phyloP scores from a whole-genome alignment of 441 rosid species.

The Croton setiger region DNA sequence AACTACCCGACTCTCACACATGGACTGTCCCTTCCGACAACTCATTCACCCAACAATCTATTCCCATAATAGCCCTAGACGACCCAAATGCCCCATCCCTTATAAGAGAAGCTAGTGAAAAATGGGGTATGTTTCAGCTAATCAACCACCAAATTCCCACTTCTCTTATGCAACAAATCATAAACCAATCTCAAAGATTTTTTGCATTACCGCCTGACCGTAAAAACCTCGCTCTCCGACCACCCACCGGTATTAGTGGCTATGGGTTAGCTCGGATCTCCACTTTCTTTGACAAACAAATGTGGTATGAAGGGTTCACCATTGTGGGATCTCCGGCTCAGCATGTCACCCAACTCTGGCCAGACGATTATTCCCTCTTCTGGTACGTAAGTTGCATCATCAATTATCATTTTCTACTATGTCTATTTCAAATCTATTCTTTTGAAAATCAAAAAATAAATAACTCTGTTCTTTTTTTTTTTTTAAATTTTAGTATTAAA shows the following conservation, averaged over 20 bases:
- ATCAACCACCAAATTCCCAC: slow-evolving; percentile 64
- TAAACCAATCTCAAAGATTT: slow-evolving; percentile 32
- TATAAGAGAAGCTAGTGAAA: slow-evolving; percentile 52
- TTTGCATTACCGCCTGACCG: slow-evolving; percentile 51
- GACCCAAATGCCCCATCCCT: slow-evolving; percentile 39
- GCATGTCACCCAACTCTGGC: slow-evolving; percentile 71
- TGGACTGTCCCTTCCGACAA: slow-evolving; percentile 23
- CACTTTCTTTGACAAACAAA: slow-evolving; percentile 50
- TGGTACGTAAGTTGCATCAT: slow-evolving; percentile 34
- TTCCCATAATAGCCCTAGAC: slow-evolving; percentile 55
- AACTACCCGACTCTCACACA: slow-evolving; percentile 40
- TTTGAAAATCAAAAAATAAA: no score
- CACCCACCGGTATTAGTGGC: slow-evolving; percentile 52
- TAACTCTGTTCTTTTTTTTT: no score
- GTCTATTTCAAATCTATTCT: no score
- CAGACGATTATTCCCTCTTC: slow-evolving; percentile 40
- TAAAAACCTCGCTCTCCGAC: slow-evolving; percentile 57
- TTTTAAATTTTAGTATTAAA: no score
- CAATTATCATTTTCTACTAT: no score
- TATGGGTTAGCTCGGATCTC: slow-evolving; percentile 72
- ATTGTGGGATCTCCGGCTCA: slow-evolving; percentile 52
- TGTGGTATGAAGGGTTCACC: slow-evolving; percentile 95
- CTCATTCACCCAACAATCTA: background rate
- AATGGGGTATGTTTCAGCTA: slow-evolving; percentile 75
- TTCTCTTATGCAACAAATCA: slow-evolving; percentile 35